phyloP scores from a whole-genome alignment of 2,329 filamentous ascomycete species.

The Mycosphaerella sp. region DNA sequence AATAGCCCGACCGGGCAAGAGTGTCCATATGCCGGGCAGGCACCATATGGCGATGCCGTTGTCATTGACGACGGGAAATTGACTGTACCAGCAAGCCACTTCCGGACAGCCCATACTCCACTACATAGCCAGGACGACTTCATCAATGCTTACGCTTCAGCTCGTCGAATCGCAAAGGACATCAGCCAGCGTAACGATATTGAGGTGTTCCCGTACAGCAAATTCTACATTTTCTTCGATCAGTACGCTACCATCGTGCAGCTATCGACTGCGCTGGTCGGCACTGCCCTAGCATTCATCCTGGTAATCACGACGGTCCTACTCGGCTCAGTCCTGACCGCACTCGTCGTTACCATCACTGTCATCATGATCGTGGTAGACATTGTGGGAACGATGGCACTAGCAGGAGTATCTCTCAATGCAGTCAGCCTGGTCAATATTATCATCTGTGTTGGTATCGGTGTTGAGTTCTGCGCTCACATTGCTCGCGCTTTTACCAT shows the following conservation, averaged over 20 bases:
- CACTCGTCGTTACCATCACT: conserved; percentile 73
- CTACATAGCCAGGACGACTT: conserved; percentile 86
- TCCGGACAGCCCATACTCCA: conserved; percentile 83
- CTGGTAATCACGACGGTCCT: conserved; percentile 72
- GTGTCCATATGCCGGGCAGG: conserved; percentile 83
- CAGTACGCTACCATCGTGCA: conserved; percentile 83
- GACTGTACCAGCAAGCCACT: conserved; percentile 76
- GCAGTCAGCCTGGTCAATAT: conserved; percentile 93
- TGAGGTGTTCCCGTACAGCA: conserved; percentile 90
- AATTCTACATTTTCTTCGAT: conserved; percentile 99
- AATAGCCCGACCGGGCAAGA: conserved; percentile 70
- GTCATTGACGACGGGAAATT: conserved; percentile 63
- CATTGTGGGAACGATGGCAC: conserved; percentile 90
- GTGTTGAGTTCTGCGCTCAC: conserved; percentile 95
- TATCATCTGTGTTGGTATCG: conserved; percentile 94
- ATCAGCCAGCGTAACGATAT: conserved; percentile 69
- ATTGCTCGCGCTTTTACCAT: conserved; percentile 96
- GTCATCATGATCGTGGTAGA: conserved; percentile 92
- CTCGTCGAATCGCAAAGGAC: conserved; percentile 76
- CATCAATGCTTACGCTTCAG: conserved; percentile 81
- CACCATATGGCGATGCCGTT: conserved; percentile 78
- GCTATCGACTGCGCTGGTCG: conserved; percentile 72
- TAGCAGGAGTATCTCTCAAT: conserved; percentile 83
- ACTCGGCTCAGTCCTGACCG: conserved; percentile 77
- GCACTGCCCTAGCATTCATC: conserved; percentile 78